Evolutionary conservation across 2,329 filamentous ascomycete species (phyloP).

Genomic region (Cytospora schulzeri): DNA sequence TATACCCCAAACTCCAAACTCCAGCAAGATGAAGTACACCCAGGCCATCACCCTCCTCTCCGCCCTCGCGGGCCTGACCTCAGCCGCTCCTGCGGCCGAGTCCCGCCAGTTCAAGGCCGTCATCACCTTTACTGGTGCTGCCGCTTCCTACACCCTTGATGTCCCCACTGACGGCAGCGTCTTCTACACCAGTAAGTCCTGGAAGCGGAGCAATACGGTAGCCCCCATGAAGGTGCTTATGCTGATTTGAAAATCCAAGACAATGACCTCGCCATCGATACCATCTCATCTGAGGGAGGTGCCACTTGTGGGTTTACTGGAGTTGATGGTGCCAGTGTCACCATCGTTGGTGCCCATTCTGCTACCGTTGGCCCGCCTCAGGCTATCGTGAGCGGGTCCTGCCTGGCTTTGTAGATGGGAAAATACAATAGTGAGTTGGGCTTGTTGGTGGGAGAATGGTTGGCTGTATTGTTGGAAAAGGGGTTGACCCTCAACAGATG

Average conservation of each 20-base stretch:
- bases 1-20: background rate
- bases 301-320: conserved; percentile 3
- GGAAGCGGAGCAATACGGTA: background rate
- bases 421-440: background rate
- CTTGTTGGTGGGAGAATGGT: background rate
- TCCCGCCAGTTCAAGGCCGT: conserved; percentile 16
- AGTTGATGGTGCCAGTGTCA: conserved; percentile 1
- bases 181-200: conserved; percentile 11
- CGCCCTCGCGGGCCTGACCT: conserved; percentile 7
- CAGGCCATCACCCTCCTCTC: conserved; percentile 14
- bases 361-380: conserved; percentile 12
- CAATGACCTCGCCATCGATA: conserved; percentile 12
- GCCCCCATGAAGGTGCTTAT: background rate
- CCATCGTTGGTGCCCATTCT: conserved; percentile 5
- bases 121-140: conserved; percentile 17
- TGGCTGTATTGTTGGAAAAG: too few relatives aligned
- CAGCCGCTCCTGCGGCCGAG: conserved; percentile 15
- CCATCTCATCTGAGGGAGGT: conserved; percentile 12
- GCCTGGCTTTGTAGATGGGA: conserved; percentile 4
- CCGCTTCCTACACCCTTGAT: conserved; percentile 13
- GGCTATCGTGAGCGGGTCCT: conserved; percentile 14
- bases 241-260: background rate
- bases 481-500: too few relatives aligned
- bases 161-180: conserved; percentile 1
- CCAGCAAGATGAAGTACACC: conserved; percentile 11